These are phyloP conservation scores for Dactylellina haptotyla DNA, from an alignment of 2,329 filamentous ascomycete genomes.

Conservation along the genomic window DNA sequence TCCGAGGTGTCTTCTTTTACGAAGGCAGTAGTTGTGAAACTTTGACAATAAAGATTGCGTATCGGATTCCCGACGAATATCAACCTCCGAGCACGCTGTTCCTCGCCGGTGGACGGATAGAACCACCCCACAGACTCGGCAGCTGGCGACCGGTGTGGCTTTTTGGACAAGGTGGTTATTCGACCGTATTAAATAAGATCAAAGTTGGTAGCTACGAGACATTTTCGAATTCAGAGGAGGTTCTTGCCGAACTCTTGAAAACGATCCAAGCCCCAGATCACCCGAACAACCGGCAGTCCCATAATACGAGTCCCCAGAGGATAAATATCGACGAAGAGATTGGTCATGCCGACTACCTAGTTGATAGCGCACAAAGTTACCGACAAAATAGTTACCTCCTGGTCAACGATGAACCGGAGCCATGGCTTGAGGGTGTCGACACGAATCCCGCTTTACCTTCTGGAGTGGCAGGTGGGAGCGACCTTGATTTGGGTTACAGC, in stretches of 20 bases:
- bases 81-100: slow-evolving; percentile 6
- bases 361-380: too few species aligned
- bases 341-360: too few species aligned
- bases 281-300: too few species aligned
- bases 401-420: too few species aligned
- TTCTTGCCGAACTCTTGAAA: background rate
- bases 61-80: slow-evolving; percentile 23
- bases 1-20: slow-evolving; percentile 27
- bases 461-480: background rate
- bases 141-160: slow-evolving; percentile 38
- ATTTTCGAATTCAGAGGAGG: background rate
- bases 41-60: slow-evolving; percentile 5
- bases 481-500: background rate
- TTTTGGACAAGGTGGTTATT: slow-evolving; percentile 20
- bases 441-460: too few species aligned
- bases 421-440: too few species aligned
- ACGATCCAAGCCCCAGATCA: too few species aligned
- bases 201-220: background rate
- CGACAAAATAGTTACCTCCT: too few species aligned
- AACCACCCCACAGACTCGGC: background rate
- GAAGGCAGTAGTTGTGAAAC: slow-evolving; percentile 15
- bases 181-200: background rate
- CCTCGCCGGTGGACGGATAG: background rate
- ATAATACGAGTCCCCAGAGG: too few species aligned
- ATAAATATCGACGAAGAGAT: too few species aligned